A percentile compares a stretch with the other conserved stretches of the same genome.
Evolutionary conservation across 2,329 filamentous ascomycete genomes (phyloP).

Genomic region (Calonectria naviculata): DNA sequence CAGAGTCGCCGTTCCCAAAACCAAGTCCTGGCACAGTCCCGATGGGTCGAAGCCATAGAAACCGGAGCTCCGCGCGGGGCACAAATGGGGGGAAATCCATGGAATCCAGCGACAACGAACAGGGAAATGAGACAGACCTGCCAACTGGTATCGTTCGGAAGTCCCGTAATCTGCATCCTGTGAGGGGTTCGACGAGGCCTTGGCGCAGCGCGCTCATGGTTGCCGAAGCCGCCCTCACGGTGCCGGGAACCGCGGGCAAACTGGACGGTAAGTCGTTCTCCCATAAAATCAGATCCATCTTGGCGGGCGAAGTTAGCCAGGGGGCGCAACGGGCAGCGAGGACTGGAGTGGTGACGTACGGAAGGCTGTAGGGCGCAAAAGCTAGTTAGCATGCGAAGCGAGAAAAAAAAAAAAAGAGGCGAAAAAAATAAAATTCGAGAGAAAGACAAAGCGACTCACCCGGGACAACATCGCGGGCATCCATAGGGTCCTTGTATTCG

Average conservation of each 20-base stretch:
- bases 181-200: conserved; percentile 94
- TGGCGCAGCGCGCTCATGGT: conserved; percentile 68
- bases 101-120: conserved; percentile 63
- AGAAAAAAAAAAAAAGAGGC: too few species aligned
- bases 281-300: conserved; percentile 99
- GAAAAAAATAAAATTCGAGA: neutral
- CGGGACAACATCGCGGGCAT: conserved; percentile 97
- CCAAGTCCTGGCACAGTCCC: conserved; percentile 40
- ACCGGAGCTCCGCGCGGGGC: conserved; percentile 45
- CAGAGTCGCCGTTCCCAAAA: conserved; percentile 42
- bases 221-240: conserved; percentile 61
- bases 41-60: conserved; percentile 42
- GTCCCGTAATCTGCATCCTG: conserved; percentile 97
- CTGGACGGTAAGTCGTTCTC: conserved; percentile 96
- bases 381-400: conserved; percentile 30
- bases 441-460: conserved; percentile 69
- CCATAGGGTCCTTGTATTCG: conserved; percentile 98
- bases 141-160: conserved; percentile 99
- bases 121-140: conserved; percentile 89
- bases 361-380: conserved; percentile 60
- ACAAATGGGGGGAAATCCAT: conserved; percentile 48
- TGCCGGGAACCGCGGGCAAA: conserved; percentile 88
- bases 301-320: conserved; percentile 39
- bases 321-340: conserved; percentile 23
- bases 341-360: conserved; percentile 59